Evolutionary conservation across 352 stramenopile species (phyloP).

Genomic region (Thalassiosira pacifica): DNA sequence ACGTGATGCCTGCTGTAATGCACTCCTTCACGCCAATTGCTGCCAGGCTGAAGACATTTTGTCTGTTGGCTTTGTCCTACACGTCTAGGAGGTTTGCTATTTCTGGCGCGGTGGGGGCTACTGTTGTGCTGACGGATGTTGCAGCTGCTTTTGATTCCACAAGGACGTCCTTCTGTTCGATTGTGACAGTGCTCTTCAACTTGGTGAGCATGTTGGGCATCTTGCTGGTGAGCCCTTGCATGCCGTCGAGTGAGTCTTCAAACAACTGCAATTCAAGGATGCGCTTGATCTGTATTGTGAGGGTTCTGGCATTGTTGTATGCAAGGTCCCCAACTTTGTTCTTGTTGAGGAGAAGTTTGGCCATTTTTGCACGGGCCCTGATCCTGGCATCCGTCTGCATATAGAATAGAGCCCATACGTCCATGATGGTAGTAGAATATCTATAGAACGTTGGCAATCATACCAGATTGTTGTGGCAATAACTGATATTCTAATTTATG

Average conservation of each 20-base stretch:
- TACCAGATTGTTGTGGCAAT: too few species aligned
- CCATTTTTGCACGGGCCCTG: neutral
- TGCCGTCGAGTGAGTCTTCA: neutral
- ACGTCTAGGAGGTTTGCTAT: neutral
- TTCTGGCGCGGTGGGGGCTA: neutral
- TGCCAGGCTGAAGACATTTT: neutral
- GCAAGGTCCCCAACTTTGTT: neutral
- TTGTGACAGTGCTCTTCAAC: neutral
- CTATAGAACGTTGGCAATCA: too few species aligned
- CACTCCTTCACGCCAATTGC: slow-evolving; percentile 22
- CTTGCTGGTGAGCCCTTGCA: neutral
- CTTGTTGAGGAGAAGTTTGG: neutral
- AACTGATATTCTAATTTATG: too few species aligned
- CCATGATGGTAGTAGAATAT: neutral
- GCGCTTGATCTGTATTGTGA: neutral
- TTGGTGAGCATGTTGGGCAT: neutral
- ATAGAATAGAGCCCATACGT: too few species aligned
- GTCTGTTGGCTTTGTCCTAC: neutral
- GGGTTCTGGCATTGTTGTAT: neutral
- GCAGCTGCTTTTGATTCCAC: neutral
- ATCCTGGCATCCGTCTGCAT: too few species aligned
- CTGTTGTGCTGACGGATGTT: too few species aligned
- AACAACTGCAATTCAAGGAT: neutral
- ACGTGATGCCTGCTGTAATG: neutral
- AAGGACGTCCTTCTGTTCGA: neutral